A percentile compares a stretch with the other conserved stretches of the same genome.
These are phyloP conservation scores for Fusarium nematophilum DNA, from an alignment of 2,329 filamentous ascomycete genomes.

Conservation along the genomic window DNA sequence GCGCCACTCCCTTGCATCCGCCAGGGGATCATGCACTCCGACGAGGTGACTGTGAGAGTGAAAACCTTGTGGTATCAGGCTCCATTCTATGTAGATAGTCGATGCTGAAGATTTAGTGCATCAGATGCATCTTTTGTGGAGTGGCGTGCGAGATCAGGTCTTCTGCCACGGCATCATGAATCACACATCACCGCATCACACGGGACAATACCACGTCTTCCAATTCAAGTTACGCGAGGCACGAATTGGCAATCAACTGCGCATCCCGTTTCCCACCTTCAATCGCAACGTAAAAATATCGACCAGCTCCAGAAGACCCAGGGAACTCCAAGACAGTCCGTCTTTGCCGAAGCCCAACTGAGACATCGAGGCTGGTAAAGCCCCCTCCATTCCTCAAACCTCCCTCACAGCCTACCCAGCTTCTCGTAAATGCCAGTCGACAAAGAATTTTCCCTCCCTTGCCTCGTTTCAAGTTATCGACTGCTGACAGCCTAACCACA, in stretches of 20 bases:
- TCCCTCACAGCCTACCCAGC: slow-evolving; percentile 16
- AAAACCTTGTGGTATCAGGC: too few relatives aligned
- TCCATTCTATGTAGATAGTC: too few relatives aligned
- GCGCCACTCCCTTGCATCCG: slow-evolving; percentile 30
- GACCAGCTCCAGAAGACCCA: too few relatives aligned
- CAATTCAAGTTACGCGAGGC: background rate
- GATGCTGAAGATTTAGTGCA: too few relatives aligned
- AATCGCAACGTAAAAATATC: too few relatives aligned
- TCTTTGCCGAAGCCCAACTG: slow-evolving; percentile 2
- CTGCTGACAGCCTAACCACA: slow-evolving; percentile 9
- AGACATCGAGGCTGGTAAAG: slow-evolving; percentile 30
- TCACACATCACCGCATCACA: background rate
- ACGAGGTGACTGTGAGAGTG: too few relatives aligned
- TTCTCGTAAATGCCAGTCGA: slow-evolving; percentile 7
- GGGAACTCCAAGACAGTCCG: background rate
- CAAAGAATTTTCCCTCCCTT: background rate
- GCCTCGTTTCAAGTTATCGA: slow-evolving; percentile 3
- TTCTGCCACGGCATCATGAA: too few relatives aligned
- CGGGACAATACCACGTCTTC: background rate
- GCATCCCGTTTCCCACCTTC: too few relatives aligned
- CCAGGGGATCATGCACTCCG: slow-evolving; percentile 13
- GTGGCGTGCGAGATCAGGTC: too few relatives aligned
- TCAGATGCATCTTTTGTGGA: too few relatives aligned
- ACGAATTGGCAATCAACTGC: background rate
- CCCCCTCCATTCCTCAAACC: slow-evolving; percentile 36